phyloP scores from a whole-genome alignment of 129 eudicot genomes.

The Dittrichia graveolens region DNA sequence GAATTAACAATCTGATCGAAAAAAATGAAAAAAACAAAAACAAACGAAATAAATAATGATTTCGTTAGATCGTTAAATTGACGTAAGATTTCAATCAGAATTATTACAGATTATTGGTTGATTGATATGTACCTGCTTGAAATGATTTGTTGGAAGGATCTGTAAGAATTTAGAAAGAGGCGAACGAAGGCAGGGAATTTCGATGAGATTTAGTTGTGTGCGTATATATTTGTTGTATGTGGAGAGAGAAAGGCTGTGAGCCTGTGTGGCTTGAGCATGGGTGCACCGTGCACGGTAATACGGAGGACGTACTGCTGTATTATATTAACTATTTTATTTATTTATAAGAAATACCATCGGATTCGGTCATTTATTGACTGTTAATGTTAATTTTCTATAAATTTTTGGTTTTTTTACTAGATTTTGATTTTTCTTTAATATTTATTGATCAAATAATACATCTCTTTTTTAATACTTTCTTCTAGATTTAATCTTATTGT shows the following conservation, averaged over 20 bases:
- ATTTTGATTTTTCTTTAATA: no score
- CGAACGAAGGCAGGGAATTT: conserved; percentile 40
- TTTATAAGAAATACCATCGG: not conserved
- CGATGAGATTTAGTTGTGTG: conserved; percentile 49
- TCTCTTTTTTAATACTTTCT: no score
- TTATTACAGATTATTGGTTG: conserved; percentile 13
- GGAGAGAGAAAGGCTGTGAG: conserved; percentile 29
- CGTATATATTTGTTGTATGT: conserved; percentile 28
- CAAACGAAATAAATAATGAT: conserved; percentile 13
- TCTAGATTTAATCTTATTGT: no score
- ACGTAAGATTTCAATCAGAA: conserved; percentile 18
- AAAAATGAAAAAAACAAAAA: not conserved
- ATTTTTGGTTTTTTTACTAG: no score
- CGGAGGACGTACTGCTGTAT: conserved; percentile 29
- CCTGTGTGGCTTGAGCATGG: conserved; percentile 41
- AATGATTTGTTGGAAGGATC: conserved; percentile 35
- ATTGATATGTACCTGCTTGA: conserved; percentile 23
- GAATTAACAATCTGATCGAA: conserved; percentile 36
- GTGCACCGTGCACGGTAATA: conserved; percentile 37
- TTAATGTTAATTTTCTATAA: no score
- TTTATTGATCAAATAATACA: no score
- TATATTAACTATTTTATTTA: conserved; percentile 7
- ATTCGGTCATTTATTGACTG: no score
- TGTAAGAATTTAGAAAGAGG: conserved; percentile 36
- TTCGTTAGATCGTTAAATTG: conserved; percentile 2